Conservation (phyloP, 2,329 filamentous ascomycete genomes). For the Penicillium sclerotigenum region DNA sequence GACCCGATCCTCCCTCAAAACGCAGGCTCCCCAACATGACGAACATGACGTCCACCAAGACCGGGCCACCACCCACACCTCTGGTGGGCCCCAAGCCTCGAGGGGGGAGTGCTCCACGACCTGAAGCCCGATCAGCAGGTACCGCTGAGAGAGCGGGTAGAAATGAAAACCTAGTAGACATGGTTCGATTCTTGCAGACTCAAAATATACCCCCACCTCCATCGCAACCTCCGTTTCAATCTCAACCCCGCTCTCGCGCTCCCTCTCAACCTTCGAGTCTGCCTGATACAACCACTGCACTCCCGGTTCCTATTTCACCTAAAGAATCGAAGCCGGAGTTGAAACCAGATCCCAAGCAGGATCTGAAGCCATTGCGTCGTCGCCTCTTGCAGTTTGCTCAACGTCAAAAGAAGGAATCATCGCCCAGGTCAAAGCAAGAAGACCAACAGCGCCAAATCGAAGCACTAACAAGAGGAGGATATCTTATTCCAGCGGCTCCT, state of each 20-base stretch:
- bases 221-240: conserved; percentile 12
- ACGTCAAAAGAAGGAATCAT: conserved; percentile 28
- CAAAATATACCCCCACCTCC: conserved; percentile 21
- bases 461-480: conserved; percentile 32
- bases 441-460: conserved; percentile 29
- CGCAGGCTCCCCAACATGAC: conserved; percentile 27
- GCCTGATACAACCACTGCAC: conserved; percentile 26
- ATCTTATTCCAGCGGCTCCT: conserved; percentile 21
- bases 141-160: conserved; percentile 29
- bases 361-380: conserved; percentile 31
- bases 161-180: conserved; percentile 35
- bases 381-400: conserved; percentile 37
- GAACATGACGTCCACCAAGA: conserved; percentile 23
- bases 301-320: conserved; percentile 23
- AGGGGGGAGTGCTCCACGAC: conserved; percentile 11
- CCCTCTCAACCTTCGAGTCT: conserved; percentile 4
- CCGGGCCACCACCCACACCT: conserved; percentile 9
- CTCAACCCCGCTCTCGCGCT: neutral
- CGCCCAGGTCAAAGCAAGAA: conserved; percentile 24
- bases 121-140: conserved; percentile 31
- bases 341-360: conserved; percentile 12
- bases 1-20: conserved; percentile 28
- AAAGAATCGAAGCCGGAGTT: conserved; percentile 1
- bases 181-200: conserved; percentile 38
- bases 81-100: conserved; percentile 13